Percentiles rank a stretch among this genome's conserved stretches.
Evolutionary conservation across 2,329 filamentous ascomycete species (phyloP).

Genomic region (Ceratocystis lukuohia): DNA sequence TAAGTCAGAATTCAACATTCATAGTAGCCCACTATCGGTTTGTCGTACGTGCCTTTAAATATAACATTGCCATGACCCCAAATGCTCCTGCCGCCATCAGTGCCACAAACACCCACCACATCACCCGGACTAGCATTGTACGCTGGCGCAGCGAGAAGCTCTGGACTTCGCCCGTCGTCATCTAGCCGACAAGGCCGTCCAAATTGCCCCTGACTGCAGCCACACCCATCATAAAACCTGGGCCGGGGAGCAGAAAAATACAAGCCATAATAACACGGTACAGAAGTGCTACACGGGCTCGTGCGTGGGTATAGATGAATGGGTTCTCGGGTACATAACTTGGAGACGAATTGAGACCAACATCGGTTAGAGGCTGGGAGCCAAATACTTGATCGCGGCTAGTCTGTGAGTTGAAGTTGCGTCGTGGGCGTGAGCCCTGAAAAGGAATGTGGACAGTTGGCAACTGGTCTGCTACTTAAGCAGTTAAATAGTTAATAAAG

Average conservation of each 20-base stretch:
- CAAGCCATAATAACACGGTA: constrained; percentile 4
- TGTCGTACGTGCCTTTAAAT: background rate
- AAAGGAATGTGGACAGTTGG: background rate
- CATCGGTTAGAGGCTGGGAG: constrained; percentile 2
- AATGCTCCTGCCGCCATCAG: constrained; percentile 8
- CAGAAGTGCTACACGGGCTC: background rate
- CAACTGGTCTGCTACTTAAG: background rate
- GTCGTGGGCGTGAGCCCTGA: background rate
- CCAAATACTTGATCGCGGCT: constrained; percentile 14
- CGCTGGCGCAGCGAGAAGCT: constrained; percentile 12
- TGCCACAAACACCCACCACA: constrained; percentile 14
- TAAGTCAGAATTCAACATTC: background rate
- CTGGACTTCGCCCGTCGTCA: constrained; percentile 3
- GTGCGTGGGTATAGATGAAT: background rate
- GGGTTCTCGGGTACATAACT: constrained; percentile 8
- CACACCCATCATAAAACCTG: constrained; percentile 10
- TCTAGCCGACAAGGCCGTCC: constrained; percentile 6
- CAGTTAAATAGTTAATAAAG: background rate
- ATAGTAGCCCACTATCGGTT: background rate
- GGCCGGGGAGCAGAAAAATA: constrained; percentile 3
- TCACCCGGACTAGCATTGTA: constrained; percentile 4
- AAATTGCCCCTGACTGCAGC: constrained; percentile 9
- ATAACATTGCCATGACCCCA: constrained; percentile 12
- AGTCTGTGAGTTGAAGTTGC: constrained; percentile 1
- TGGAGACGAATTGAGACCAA: constrained; percentile 1